Evolutionary conservation across 139 green algal species (phyloP).

Genomic region (Micromonas pusilla): DNA sequence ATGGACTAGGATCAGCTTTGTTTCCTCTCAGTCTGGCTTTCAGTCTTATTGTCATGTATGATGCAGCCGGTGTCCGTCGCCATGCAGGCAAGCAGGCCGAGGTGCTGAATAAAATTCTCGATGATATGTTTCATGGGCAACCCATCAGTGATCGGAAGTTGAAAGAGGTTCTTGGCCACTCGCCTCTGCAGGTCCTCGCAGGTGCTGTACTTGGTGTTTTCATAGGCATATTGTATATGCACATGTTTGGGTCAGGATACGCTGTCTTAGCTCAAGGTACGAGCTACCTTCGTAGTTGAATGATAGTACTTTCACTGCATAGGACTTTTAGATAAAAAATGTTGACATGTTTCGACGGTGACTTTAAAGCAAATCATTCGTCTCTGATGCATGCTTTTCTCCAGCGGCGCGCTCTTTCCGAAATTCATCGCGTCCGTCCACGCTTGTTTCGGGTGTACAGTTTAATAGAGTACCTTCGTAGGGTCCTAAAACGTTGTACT

Average conservation of each 20-base stretch:
- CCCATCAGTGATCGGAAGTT: constrained; percentile 74
- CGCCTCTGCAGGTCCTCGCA: constrained; percentile 72
- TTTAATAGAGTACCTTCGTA: too few relatives aligned
- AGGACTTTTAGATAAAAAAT: neutral
- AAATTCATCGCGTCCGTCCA: too few relatives aligned
- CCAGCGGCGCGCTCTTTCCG: neutral
- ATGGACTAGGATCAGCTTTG: constrained; percentile 70
- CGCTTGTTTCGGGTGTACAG: too few relatives aligned
- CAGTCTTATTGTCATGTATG: constrained; percentile 97
- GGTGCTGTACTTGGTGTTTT: constrained; percentile 19
- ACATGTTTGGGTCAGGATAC: neutral
- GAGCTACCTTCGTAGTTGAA: too few relatives aligned
- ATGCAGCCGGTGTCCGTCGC: constrained; percentile 85
- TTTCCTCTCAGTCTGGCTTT: constrained; percentile 85
- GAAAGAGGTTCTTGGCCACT: constrained; percentile 96
- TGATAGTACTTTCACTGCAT: too few relatives aligned
- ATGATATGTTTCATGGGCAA: constrained; percentile 31
- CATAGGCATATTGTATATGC: neutral
- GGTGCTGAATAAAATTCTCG: constrained; percentile 83
- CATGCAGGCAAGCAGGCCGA: constrained; percentile 90
- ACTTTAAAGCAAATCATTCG: too few relatives aligned
- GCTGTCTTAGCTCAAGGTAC: too few relatives aligned
- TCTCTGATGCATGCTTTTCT: neutral
- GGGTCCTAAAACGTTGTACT: too few relatives aligned
- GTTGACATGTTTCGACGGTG: neutral